Percentiles rank a stretch among this genome's conserved stretches.
These are phyloP conservation scores for Auricularia cornea DNA, from an alignment of 768 basidiomycete genomes.

Conservation along the genomic window DNA sequence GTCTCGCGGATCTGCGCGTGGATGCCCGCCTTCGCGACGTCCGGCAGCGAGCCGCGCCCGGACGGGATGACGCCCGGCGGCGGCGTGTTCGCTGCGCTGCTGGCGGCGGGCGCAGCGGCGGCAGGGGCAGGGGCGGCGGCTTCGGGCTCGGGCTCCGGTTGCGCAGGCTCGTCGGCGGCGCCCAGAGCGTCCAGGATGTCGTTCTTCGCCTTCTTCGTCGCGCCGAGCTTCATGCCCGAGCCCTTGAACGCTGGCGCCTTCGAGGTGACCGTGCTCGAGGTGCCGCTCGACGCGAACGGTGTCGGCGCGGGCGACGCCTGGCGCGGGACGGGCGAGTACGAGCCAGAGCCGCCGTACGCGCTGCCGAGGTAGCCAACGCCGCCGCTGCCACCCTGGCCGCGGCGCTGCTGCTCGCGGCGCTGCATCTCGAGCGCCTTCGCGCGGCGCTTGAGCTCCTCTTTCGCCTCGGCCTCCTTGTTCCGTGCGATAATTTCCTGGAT, in stretches of 20 bases:
- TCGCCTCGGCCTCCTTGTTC: constrained; percentile 99
- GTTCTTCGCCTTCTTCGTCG: constrained; percentile 83
- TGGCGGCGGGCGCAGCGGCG: constrained; percentile 2
- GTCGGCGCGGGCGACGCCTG: constrained; percentile 55
- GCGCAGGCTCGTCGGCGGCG: constrained; percentile 53
- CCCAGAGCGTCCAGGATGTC: constrained; percentile 85
- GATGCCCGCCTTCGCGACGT: constrained; percentile 72
- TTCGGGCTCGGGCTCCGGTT: neutral
- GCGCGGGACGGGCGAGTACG: constrained; percentile 65
- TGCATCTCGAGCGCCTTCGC: constrained; percentile 99
- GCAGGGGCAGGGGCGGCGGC: constrained; percentile 8
- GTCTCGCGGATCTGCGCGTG: constrained; percentile 82
- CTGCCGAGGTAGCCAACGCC: constrained; percentile 47
- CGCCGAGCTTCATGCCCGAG: constrained; percentile 92
- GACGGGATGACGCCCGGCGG: constrained; percentile 4
- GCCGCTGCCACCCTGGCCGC: constrained; percentile 45
- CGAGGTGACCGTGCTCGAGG: constrained; percentile 40
- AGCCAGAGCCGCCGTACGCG: constrained; percentile 37
- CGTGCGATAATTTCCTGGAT: constrained; percentile 97
- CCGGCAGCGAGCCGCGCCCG: constrained; percentile 56
- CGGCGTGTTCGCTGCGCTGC: neutral
- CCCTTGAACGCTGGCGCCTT: constrained; percentile 83
- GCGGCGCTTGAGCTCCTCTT: constrained; percentile 95
- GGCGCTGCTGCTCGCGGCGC: constrained; percentile 84
- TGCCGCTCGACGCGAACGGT: constrained; percentile 30